Conservation (phyloP, 2,329 filamentous ascomycete genomes). For the Juglanconis juglandina region DNA sequence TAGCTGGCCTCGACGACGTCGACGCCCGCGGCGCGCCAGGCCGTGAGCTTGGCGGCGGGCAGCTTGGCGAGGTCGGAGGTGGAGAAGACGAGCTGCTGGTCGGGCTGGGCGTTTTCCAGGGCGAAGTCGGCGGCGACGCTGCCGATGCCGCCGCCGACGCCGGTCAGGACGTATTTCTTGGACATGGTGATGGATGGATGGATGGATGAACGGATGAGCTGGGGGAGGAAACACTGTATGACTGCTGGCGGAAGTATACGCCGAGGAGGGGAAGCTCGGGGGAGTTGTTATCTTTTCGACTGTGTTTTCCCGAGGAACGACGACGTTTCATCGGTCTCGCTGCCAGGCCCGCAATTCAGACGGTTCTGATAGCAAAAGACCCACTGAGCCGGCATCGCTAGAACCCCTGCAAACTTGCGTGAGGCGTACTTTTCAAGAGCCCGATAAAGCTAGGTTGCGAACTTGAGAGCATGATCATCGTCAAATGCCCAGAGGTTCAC, state of each 20-base stretch:
- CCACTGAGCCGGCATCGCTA: neutral
- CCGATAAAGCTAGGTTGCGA: too few species aligned
- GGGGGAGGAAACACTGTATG: neutral
- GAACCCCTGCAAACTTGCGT: neutral
- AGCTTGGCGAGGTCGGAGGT: conserved; percentile 8
- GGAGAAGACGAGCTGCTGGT: conserved; percentile 19
- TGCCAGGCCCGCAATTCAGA: too few species aligned
- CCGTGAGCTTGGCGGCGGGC: conserved; percentile 4
- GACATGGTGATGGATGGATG: conserved; percentile 8
- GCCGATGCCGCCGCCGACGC: conserved; percentile 20
- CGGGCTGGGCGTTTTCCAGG: conserved; percentile 16
- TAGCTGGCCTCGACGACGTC: conserved; percentile 17
- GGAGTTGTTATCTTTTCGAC: too few species aligned
- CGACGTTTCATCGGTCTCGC: too few species aligned
- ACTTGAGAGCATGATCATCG: too few species aligned
- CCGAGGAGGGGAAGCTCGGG: too few species aligned
- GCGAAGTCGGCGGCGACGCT: conserved; percentile 18
- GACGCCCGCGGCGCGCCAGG: conserved; percentile 10
- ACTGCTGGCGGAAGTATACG: neutral
- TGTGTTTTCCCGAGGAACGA: too few species aligned
- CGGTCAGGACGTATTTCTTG: conserved; percentile 19
- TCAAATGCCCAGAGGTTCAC: too few species aligned
- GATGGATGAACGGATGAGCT: neutral
- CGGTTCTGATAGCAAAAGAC: too few species aligned
- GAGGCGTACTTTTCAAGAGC: neutral